Percentiles rank a stretch among this genome's conserved stretches.
These are phyloP conservation scores for Picochlorum sp. DNA, from an alignment of 139 green algal species.

Conservation along the genomic window DNA sequence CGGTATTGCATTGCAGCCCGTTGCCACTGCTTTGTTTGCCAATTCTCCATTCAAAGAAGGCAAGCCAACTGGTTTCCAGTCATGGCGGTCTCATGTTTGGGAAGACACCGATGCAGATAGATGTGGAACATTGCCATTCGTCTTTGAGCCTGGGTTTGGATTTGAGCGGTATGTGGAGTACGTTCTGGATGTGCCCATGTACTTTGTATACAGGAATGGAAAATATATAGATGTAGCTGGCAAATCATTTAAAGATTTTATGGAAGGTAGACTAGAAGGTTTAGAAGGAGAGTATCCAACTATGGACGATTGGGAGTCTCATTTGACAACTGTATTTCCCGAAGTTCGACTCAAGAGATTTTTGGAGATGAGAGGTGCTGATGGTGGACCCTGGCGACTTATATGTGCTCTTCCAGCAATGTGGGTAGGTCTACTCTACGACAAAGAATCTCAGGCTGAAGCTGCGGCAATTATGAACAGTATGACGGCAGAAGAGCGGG, in stretches of 20 bases:
- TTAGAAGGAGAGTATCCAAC: constrained; percentile 76
- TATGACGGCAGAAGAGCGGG: constrained; percentile 72
- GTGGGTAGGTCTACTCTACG: constrained; percentile 93
- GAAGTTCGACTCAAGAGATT: constrained; percentile 92
- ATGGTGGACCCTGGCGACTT: constrained; percentile 79
- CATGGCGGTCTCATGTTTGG: constrained; percentile 77
- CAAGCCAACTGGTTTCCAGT: constrained; percentile 65
- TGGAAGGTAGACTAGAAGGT: constrained; percentile 70
- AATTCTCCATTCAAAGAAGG: constrained; percentile 94
- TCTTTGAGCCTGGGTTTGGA: constrained; percentile 84
- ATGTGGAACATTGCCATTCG: constrained; percentile 85
- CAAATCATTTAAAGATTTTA: constrained; percentile 80
- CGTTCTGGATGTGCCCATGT: constrained; percentile 94
- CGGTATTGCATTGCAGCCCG: constrained; percentile 87
- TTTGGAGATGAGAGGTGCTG: constrained; percentile 95
- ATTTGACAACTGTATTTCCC: constrained; percentile 95
- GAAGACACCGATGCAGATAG: constrained; percentile 77
- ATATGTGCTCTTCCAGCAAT: constrained; percentile 90
- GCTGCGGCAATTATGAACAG: constrained; percentile 57
- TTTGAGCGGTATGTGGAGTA: constrained; percentile 95
- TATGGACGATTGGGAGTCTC: constrained; percentile 87
- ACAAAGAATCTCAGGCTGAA: constrained; percentile 39
- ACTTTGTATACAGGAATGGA: constrained; percentile 95
- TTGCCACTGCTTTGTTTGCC: constrained; percentile 96
- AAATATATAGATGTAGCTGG: constrained; percentile 75